These are phyloP conservation scores for Leccinum aurantiacum DNA, from an alignment of 768 basidiomycete genomes.

Conservation along the genomic window DNA sequence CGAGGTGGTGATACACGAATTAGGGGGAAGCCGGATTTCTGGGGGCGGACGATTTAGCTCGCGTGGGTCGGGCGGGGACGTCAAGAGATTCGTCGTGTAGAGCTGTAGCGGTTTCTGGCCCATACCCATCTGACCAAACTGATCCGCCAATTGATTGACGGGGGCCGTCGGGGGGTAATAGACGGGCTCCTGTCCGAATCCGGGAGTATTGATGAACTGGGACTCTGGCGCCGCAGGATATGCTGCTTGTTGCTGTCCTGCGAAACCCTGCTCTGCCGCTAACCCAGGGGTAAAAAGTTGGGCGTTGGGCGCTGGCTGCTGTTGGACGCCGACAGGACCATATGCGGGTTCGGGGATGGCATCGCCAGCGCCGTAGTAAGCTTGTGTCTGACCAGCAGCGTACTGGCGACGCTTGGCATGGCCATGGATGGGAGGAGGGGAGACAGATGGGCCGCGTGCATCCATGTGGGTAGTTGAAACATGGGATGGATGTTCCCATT, in stretches of 20 bases:
- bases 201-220: slow-evolving; percentile 46
- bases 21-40: slow-evolving; percentile 85
- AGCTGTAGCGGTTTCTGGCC: slow-evolving; percentile 77
- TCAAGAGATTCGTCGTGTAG: slow-evolving; percentile 89
- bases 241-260: slow-evolving; percentile 55
- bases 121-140: slow-evolving; percentile 89
- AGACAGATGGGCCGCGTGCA: slow-evolving; percentile 42
- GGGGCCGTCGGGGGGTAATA: slow-evolving; percentile 40
- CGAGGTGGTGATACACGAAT: slow-evolving; percentile 74
- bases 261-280: slow-evolving; percentile 66
- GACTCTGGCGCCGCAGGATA: slow-evolving; percentile 50
- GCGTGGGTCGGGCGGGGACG: slow-evolving; percentile 87
- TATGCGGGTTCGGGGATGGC: slow-evolving; percentile 47
- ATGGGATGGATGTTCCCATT: slow-evolving; percentile 80
- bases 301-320: slow-evolving; percentile 36
- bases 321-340: slow-evolving; percentile 35
- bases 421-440: slow-evolving; percentile 42
- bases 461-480: slow-evolving; percentile 39
- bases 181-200: slow-evolving; percentile 43
- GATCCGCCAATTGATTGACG: slow-evolving; percentile 69
- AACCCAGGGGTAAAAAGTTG: slow-evolving; percentile 89
- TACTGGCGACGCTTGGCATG: slow-evolving; percentile 84
- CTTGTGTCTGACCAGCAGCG: slow-evolving; percentile 91
- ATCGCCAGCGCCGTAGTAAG: slow-evolving; percentile 64
- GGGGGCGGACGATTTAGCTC: slow-evolving; percentile 83